Base-by-base conservation (phyloP, 306 rosid genomes). In the Lathyrus aphaca region DNA sequence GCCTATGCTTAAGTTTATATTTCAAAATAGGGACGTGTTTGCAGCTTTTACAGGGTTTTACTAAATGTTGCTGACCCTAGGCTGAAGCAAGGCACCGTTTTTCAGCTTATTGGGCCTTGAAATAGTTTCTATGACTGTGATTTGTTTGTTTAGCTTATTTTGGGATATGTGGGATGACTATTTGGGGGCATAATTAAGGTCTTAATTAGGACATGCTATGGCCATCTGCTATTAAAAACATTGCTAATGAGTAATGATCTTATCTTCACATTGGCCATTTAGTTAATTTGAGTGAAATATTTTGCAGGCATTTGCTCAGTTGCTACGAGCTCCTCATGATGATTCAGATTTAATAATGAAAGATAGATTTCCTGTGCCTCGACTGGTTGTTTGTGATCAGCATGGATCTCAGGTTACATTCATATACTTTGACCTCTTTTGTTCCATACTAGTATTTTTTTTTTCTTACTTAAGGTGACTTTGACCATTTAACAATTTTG, bases 341-440 rank as follows among this genome's bases (percentile, higher is more conserved):
- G 97, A 94, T 80, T 77, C 91, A 17, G 92, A 89, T 80, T 66
- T 76, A 72, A 87, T 91, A 71, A 82, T 69, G 15, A 91, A 87
- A 82, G 97, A 91, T 81, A 91, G 97, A 79, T 91, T 94, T 86
- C 97, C 99, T 15, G 95, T 87, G 27, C 97, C 99, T 73, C 99
- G 99, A 69, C 64, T 94, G 48, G 99, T 94, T 71, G 81, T 94
- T 58, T 94, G 99, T 66, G 99, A 94, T 79, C 99, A 94, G 87
- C 82, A 94, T 75, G 96, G 97, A 55, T 94, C 99, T 61, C 99
- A 94, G 99, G 99, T 89, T 58, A 82, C 13, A 38, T 44, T 62
- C 1, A 1, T 30, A 12, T 43, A 39, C 53, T 60, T 48, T 8
- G 67, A 74, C 38, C 32, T 46, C 35, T 21, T 61, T 16, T 10